A percentile compares a stretch with the other conserved stretches of the same genome.
Evolutionary conservation across 495 filamentous ascomycete genomes (phyloP).

Genomic region (Aspergillus leporis): DNA sequence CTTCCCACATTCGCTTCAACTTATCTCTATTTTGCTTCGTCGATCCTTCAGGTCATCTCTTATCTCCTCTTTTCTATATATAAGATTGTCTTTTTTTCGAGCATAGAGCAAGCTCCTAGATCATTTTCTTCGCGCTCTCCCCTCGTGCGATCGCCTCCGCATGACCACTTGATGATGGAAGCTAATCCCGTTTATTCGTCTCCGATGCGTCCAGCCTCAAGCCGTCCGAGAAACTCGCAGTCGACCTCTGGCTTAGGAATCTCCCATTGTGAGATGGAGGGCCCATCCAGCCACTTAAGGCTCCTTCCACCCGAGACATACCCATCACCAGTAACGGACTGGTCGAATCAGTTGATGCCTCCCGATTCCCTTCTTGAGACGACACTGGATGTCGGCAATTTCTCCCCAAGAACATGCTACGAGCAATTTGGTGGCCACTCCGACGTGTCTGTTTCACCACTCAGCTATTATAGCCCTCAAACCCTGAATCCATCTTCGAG

Average conservation of each 20-base stretch:
- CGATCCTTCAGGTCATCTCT: not conserved
- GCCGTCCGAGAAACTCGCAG: conserved; percentile 18
- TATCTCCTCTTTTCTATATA: conserved; percentile 7
- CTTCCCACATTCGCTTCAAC: not conserved
- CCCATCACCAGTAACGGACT: conserved; percentile 16
- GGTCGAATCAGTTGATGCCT: conserved; percentile 23
- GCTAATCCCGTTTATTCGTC: conserved; percentile 23
- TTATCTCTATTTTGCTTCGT: not conserved
- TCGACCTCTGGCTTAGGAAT: conserved; percentile 35
- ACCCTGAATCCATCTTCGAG: conserved; percentile 27
- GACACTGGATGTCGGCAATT: conserved; percentile 22
- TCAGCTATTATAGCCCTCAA: conserved; percentile 29
- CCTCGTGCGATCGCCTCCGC: conserved; percentile 6
- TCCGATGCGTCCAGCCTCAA: conserved; percentile 16
- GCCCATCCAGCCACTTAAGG: conserved; percentile 14
- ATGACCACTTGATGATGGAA: conserved; percentile 17
- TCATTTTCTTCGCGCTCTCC: conserved; percentile 16
- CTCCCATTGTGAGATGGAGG: conserved; percentile 28
- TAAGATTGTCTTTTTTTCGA: conserved; percentile 10
- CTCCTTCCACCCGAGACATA: conserved; percentile 16
- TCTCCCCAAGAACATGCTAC: conserved; percentile 22
- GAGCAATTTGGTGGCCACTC: conserved; percentile 20
- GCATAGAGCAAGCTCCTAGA: conserved; percentile 17
- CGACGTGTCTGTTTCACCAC: conserved; percentile 23
- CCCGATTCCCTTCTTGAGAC: conserved; percentile 17